Evolutionary conservation across 179 eudicot species (phyloP), one percentile per base, ranked within the genome.

Genomic region (Vitellaria paradoxa): DNA sequence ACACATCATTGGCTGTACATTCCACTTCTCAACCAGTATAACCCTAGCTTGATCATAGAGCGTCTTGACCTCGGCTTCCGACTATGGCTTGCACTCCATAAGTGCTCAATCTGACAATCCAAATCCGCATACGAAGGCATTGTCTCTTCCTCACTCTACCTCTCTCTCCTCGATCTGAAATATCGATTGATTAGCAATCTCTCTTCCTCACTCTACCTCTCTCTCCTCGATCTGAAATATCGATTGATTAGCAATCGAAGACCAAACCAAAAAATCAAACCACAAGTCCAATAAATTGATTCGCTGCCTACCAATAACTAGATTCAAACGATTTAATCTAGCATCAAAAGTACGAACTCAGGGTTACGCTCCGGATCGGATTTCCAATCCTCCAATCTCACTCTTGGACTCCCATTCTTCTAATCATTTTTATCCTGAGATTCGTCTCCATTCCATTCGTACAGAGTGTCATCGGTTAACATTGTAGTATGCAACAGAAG

Each of bases 41-140:
- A 91, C 95, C 85, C 92, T 88, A 40, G 93, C 97, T 72, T 92
- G 89, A 63, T 92, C 93, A 76, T 95, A 91, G 24, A 92, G 80
- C 24, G 82, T 73, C 85, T 88, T 91, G 82, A 92, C 95, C 68
- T 92, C 95, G 11, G 78, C 86, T 55, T 92, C 95, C 56, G 87
- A 37, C 40, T 91, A 78, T 59, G 95, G 79, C 83, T 92, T 92
- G 80, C 97, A 92, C 76, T 91, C 95, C 92, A 88, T 88, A 92
- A 80, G 59, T 91, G 92, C 78, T 81, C 89, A 79, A 92, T 92
- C 81, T 92, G 93, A 72, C 92, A 84, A 81, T 92, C 96, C 76
- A 93, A 76, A 88, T 93, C 96, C 83, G 83, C 86, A 61, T 89
- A 84, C 55, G 86, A 84, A 83, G 93, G 85, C 96, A 88, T 91